These are phyloP conservation scores for Mrakiaceae sp. DNA, from an alignment of 1,284 basidiomycete genomes.

Conservation along the genomic window DNA sequence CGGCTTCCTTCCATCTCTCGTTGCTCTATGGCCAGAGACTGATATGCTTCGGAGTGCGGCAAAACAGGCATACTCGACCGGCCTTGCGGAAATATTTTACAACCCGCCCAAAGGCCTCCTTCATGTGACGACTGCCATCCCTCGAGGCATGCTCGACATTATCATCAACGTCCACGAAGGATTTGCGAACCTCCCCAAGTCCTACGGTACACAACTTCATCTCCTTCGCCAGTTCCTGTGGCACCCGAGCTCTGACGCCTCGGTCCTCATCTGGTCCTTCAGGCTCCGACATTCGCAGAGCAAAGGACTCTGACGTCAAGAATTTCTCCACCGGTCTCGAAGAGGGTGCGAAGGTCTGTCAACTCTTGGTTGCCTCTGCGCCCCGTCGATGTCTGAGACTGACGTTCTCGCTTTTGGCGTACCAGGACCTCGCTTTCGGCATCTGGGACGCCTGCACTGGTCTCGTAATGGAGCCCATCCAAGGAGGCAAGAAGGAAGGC, in stretches of 20 bases:
- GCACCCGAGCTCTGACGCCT: background rate
- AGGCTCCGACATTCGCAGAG: background rate
- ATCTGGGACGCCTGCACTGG: background rate
- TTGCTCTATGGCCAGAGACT: too few species aligned
- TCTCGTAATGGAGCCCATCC: background rate
- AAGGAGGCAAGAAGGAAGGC: background rate
- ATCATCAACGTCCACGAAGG: conserved; percentile 22
- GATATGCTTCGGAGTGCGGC: too few species aligned
- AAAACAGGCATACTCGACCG: too few species aligned
- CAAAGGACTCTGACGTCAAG: background rate
- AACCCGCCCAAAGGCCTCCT: conserved; percentile 32
- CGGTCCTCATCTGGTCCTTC: background rate
- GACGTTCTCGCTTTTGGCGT: background rate
- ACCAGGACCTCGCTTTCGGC: background rate
- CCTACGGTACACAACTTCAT: conserved; percentile 39
- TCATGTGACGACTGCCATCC: conserved; percentile 40
- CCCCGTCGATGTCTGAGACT: background rate
- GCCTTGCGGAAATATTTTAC: too few species aligned
- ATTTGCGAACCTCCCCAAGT: conserved; percentile 34
- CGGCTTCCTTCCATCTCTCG: background rate
- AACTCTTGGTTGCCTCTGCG: background rate
- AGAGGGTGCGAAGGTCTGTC: background rate
- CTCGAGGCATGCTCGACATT: conserved; percentile 14
- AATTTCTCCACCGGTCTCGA: background rate
- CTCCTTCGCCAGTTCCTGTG: too few species aligned